Conservation (phyloP, 257 asterid species). For the Forsythia suspensa region DNA sequence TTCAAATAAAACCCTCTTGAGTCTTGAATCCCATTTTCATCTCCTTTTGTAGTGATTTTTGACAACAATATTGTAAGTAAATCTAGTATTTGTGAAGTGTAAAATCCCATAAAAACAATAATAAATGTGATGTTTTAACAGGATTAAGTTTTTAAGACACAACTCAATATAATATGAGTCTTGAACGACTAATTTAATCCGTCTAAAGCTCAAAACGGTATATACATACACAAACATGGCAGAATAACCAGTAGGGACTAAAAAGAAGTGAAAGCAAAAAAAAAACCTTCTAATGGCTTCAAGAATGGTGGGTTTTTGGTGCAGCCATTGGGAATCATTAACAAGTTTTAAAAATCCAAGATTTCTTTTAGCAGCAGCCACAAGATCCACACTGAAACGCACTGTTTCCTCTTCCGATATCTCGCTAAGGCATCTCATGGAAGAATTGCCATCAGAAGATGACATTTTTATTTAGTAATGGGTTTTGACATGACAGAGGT, state of each 20-base stretch:
- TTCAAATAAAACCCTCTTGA: background rate
- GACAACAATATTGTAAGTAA: background rate
- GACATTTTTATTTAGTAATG: constrained; percentile 44
- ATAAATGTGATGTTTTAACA: background rate
- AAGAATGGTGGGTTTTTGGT: constrained; percentile 44
- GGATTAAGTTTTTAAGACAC: background rate
- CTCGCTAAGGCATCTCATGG: constrained; percentile 56
- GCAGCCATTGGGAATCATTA: constrained; percentile 63
- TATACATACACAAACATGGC: background rate
- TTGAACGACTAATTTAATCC: background rate
- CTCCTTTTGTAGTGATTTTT: background rate
- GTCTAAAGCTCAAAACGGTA: background rate
- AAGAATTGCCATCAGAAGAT: constrained; percentile 37
- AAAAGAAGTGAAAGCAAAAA: background rate
- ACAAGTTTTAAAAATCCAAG: constrained; percentile 65
- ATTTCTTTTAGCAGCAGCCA: constrained; percentile 72
- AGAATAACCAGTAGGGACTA: background rate
- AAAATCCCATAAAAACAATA: background rate
- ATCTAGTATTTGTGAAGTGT: background rate
- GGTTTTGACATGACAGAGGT: background rate
- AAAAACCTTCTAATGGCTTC: constrained; percentile 80
- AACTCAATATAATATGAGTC: background rate
- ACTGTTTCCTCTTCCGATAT: constrained; percentile 54
- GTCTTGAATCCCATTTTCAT: background rate
- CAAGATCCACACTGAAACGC: constrained; percentile 68